Percentiles rank a stretch among this genome's conserved stretches.
phyloP scores from a whole-genome alignment of 2,329 filamentous ascomycete genomes.

The Alternaria sp. region DNA sequence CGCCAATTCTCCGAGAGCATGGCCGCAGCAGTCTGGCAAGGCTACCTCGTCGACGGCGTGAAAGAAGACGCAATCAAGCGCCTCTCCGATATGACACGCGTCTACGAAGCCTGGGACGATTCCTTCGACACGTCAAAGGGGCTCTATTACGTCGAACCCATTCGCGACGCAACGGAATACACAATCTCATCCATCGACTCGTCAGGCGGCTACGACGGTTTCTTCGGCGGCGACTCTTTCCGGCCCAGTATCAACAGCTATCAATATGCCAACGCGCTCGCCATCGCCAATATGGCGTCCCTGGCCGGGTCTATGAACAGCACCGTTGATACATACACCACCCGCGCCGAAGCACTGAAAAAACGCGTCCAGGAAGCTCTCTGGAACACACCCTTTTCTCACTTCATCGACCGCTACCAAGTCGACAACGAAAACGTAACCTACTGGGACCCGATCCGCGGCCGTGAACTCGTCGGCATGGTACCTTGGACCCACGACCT shows the following conservation, averaged over 20 bases:
- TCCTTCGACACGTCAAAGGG: constrained; percentile 49
- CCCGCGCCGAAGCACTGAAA: constrained; percentile 47
- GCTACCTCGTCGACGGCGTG: constrained; percentile 53
- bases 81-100: constrained; percentile 46
- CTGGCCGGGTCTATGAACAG: constrained; percentile 29
- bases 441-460: constrained; percentile 51
- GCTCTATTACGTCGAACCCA: constrained; percentile 53
- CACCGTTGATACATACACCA: constrained; percentile 20
- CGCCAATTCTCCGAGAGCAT: constrained; percentile 55
- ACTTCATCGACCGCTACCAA: constrained; percentile 54
- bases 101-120: constrained; percentile 50
- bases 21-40: constrained; percentile 49
- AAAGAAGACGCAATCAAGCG: constrained; percentile 37
- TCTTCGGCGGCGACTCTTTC: constrained; percentile 51
- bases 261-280: constrained; percentile 53
- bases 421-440: constrained; percentile 48
- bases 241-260: constrained; percentile 55
- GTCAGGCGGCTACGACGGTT: constrained; percentile 50
- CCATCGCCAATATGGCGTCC: constrained; percentile 50
- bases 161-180: constrained; percentile 55
- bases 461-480: constrained; percentile 53
- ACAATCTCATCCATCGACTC: constrained; percentile 55
- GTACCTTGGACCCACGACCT: constrained; percentile 54
- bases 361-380: constrained; percentile 47
- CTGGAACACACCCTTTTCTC: constrained; percentile 53